A percentile compares a stretch with the other conserved stretches of the same genome.
phyloP scores from a whole-genome alignment of 2,329 filamentous ascomycete genomes.

The Aureobasidium sp. region DNA sequence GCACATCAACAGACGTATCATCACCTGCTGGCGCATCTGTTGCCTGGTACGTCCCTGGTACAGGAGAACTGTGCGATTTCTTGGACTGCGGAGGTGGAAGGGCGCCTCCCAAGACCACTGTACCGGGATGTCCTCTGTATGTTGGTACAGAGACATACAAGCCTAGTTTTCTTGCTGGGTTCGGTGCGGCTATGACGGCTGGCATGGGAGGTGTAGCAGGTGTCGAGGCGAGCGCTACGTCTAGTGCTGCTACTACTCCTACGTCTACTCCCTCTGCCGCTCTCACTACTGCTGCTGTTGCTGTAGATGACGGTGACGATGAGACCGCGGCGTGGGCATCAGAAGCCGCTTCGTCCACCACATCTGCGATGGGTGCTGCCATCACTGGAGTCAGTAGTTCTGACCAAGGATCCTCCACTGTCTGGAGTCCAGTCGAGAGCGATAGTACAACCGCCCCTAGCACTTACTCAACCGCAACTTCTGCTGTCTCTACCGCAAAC shows the following conservation, averaged over 20 bases:
- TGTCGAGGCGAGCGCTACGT: neutral
- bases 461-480: neutral
- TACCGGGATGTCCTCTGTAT: conserved; percentile 55
- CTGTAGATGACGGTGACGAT: neutral
- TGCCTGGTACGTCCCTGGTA: conserved; percentile 56
- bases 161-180: conserved; percentile 42
- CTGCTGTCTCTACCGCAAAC: neutral
- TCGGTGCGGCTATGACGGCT: conserved; percentile 8
- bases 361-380: neutral
- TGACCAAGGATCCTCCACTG: neutral
- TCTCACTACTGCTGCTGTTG: neutral
- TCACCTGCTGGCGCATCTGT: conserved; percentile 39
- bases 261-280: neutral
- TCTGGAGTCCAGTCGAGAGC: neutral
- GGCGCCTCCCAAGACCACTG: conserved; percentile 46
- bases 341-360: neutral
- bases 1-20: conserved; percentile 37
- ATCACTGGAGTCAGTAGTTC: neutral
- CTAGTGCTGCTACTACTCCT: neutral
- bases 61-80: conserved; percentile 57
- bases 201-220: too few relatives aligned
- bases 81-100: conserved; percentile 63
- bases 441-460: too few relatives aligned
- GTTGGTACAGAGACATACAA: conserved; percentile 49
- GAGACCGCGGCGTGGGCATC: neutral